Conservation (phyloP, 2,329 filamentous ascomycete genomes). For the Blumeriella jaapii region DNA sequence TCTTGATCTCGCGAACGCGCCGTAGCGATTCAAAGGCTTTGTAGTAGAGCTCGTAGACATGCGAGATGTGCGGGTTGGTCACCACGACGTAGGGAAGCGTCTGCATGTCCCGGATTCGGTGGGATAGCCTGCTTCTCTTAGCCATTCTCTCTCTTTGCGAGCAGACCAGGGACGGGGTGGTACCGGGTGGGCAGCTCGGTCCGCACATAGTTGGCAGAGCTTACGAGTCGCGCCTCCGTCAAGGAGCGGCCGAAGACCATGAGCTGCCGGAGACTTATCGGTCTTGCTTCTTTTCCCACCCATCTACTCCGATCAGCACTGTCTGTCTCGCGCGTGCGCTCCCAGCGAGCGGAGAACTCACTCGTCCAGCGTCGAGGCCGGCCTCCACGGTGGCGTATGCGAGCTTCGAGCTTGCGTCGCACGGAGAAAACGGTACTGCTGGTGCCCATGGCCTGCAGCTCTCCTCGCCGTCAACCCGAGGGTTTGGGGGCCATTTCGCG, state of each 20-base stretch:
- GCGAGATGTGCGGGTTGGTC: constrained; percentile 85
- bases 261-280: constrained; percentile 91
- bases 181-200: constrained; percentile 82
- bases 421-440: constrained; percentile 1
- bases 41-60: constrained; percentile 96
- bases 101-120: constrained; percentile 95
- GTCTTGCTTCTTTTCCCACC: constrained; percentile 82
- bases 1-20: constrained; percentile 71
- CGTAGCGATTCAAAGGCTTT: constrained; percentile 89
- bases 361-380: constrained; percentile 54
- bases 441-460: constrained; percentile 10
- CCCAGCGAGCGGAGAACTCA: constrained; percentile 29
- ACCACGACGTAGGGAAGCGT: constrained; percentile 91
- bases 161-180: constrained; percentile 15
- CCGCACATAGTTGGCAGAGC: constrained; percentile 94
- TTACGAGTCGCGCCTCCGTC: constrained; percentile 79
- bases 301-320: constrained; percentile 45
- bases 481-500: no score
- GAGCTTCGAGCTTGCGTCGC: constrained; percentile 9
- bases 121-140: constrained; percentile 54
- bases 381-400: constrained; percentile 42
- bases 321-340: not conserved
- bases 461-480: no score
- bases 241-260: constrained; percentile 94
- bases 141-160: no score